Percentiles rank a stretch among this genome's conserved stretches.
phyloP scores from a whole-genome alignment of 495 filamentous ascomycete genomes.

The Penicillium subrubescens region DNA sequence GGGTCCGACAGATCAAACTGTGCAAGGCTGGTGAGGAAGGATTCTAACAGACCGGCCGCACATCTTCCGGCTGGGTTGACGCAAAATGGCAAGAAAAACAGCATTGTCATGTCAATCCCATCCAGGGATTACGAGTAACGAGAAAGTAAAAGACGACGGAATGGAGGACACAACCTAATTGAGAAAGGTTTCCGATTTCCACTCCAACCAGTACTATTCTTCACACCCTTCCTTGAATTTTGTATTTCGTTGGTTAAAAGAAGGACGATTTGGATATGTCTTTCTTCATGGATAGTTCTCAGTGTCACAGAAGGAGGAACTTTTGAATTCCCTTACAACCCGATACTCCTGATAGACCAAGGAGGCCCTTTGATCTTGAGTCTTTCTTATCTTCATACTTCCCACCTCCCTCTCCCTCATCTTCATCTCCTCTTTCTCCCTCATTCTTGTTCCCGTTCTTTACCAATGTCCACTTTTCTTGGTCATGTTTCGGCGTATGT shows the following conservation, averaged over 20 bases:
- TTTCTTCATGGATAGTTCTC: neutral
- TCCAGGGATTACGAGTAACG: neutral
- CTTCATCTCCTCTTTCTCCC: neutral
- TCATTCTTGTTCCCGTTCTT: neutral
- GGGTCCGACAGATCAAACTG: conserved; percentile 94
- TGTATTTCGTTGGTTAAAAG: neutral
- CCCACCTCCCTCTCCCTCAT: neutral
- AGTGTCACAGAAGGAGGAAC: conserved; percentile 10
- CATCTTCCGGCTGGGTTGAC: neutral
- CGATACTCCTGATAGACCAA: conserved; percentile 30
- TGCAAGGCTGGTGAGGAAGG: conserved; percentile 97
- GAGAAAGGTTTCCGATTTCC: neutral
- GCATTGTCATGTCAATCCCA: neutral
- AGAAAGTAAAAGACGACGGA: neutral
- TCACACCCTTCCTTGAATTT: neutral
- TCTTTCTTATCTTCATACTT: neutral
- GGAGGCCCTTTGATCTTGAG: conserved; percentile 27
- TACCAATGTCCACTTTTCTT: neutral
- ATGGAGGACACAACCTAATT: neutral
- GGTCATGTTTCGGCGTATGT: conserved; percentile 27
- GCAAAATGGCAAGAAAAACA: neutral
- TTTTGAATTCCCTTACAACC: conserved; percentile 20
- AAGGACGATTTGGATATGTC: neutral
- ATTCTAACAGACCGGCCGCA: conserved; percentile 43
- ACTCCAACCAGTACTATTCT: neutral